Evolutionary conservation across 345 rosid genomes (phyloP).

Genomic region (Gossypium mustelinum): DNA sequence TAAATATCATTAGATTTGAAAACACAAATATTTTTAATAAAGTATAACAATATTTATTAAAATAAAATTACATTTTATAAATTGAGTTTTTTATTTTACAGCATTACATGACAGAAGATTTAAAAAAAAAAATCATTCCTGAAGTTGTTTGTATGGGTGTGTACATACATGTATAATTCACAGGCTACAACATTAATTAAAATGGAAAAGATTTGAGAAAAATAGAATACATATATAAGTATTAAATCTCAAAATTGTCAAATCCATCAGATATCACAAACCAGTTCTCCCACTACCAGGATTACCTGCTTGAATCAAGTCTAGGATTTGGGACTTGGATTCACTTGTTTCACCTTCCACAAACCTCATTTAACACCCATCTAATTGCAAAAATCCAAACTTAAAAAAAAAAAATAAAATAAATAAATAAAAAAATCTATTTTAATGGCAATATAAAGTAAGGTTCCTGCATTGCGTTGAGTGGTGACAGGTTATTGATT

Average conservation of each 20-base stretch:
- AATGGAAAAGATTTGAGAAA: not conserved
- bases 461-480: not conserved
- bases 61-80: too few relatives aligned
- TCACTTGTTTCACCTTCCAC: not conserved
- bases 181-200: not conserved
- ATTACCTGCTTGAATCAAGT: not conserved
- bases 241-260: not conserved
- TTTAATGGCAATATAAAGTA: not conserved
- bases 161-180: not conserved
- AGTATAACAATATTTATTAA: too few relatives aligned
- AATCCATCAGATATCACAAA: not conserved
- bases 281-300: not conserved
- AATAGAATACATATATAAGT: not conserved
- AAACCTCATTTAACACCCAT: slow-evolving; percentile 1
- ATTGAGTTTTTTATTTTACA: too few relatives aligned
- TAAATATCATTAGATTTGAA: too few relatives aligned
- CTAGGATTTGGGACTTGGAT: not conserved
- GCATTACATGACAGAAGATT: too few relatives aligned
- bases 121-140: not conserved
- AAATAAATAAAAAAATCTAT: not conserved
- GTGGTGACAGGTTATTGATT: not conserved
- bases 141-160: not conserved
- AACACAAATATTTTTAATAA: too few relatives aligned
- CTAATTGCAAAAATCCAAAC: not conserved
- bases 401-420: not conserved